Evolutionary conservation across 805 yeast genomes (phyloP).

Genomic region (Candida coquimbonensis): DNA sequence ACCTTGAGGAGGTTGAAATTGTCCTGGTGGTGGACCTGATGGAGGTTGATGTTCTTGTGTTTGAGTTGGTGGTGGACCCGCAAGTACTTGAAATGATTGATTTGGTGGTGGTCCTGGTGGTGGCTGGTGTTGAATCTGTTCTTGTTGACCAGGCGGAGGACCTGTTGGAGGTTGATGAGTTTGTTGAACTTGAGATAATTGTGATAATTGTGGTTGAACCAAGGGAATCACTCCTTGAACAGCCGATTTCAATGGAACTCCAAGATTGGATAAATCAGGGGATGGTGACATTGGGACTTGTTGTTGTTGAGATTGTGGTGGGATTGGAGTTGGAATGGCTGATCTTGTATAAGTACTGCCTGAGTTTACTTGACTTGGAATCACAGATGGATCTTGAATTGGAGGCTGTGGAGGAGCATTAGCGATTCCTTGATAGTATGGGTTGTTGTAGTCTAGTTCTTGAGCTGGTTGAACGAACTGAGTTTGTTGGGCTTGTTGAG

Average conservation of each 20-base stretch:
- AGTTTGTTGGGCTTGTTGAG: slow-evolving; percentile 2
- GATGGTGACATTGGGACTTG: not conserved
- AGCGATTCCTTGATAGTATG: slow-evolving; percentile 12
- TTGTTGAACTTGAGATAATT: not conserved
- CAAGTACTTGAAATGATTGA: not conserved
- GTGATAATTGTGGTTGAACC: not conserved
- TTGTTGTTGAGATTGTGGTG: not conserved
- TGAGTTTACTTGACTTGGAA: not conserved
- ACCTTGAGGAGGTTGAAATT: too few relatives aligned
- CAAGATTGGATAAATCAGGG: too few relatives aligned
- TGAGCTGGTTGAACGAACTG: not conserved
- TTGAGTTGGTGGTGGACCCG: not conserved
- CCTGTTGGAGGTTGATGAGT: not conserved
- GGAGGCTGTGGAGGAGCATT: not conserved
- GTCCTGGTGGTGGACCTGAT: not conserved
- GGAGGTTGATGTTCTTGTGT: not conserved
- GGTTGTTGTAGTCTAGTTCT: slow-evolving; percentile 11
- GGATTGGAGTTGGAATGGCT: slow-evolving; percentile 9
- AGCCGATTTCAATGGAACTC: too few relatives aligned
- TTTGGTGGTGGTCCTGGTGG: not conserved
- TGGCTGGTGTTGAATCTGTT: not conserved
- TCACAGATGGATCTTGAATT: not conserved
- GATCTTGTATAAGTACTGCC: slow-evolving; percentile 2
- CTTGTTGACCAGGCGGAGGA: not conserved
- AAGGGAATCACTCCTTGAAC: slow-evolving; percentile 5